These are phyloP conservation scores for Saturnispora zaruensis DNA, from an alignment of 805 yeast species.

Conservation along the genomic window DNA sequence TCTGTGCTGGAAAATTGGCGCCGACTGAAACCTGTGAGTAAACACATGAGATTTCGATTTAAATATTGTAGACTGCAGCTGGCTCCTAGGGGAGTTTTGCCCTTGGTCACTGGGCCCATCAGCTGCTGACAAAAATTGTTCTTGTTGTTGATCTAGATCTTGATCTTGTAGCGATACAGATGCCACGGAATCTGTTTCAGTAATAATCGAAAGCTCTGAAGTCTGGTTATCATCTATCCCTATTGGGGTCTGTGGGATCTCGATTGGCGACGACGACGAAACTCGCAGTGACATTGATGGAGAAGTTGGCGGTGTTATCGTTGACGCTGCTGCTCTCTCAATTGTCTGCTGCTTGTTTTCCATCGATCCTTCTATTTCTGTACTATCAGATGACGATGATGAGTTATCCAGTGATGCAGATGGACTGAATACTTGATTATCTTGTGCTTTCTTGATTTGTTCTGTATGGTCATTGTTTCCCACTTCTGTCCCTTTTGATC, in stretches of 20 bases:
- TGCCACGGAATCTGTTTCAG: background rate
- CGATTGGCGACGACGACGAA: background rate
- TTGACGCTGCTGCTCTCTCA: background rate
- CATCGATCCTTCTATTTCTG: background rate
- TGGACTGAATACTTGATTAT: background rate
- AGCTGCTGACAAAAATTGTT: background rate
- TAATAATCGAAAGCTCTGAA: background rate
- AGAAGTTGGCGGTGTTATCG: background rate
- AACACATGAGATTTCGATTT: background rate
- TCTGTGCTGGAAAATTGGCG: conserved; percentile 2
- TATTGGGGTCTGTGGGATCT: background rate
- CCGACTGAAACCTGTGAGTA: conserved; percentile 5
- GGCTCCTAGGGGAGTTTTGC: background rate
- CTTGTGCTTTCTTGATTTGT: background rate
- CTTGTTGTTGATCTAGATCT: background rate
- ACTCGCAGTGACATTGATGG: background rate
- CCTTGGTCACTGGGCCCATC: background rate
- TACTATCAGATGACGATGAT: background rate
- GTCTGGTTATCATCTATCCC: background rate
- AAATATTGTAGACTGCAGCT: background rate
- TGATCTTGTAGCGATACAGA: background rate
- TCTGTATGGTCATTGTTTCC: background rate
- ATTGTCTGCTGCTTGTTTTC: background rate
- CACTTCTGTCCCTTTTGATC: background rate
- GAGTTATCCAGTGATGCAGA: background rate